These are phyloP conservation scores for Xylariales sp. DNA, from an alignment of 2,329 filamentous ascomycete species.

Conservation along the genomic window DNA sequence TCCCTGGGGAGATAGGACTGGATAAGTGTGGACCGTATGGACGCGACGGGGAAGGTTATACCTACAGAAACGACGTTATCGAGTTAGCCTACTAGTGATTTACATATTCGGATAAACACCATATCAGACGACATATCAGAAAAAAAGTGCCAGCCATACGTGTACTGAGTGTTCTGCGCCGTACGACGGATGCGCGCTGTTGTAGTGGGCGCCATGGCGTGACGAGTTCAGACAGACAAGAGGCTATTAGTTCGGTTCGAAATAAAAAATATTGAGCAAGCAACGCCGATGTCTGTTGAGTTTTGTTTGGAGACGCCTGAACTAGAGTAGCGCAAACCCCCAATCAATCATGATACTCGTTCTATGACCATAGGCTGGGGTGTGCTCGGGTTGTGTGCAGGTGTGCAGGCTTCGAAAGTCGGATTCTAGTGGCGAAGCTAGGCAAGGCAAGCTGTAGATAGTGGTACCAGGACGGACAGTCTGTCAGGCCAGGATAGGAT, in stretches of 20 bases:
- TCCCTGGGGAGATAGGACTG: constrained; percentile 70
- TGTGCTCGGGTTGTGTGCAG: too few species aligned
- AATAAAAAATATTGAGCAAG: too few species aligned
- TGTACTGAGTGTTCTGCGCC: constrained; percentile 53
- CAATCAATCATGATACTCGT: constrained; percentile 19
- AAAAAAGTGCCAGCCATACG: constrained; percentile 45
- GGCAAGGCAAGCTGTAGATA: too few species aligned
- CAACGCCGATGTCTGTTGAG: too few species aligned
- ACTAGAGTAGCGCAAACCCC: constrained; percentile 1
- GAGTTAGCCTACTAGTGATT: not conserved
- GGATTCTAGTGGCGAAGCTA: not conserved
- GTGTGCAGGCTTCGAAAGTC: not conserved
- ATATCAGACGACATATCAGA: not conserved
- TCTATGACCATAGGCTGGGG: not conserved
- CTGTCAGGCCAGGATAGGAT: too few species aligned
- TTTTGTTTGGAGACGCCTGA: too few species aligned
- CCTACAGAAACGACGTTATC: constrained; percentile 52
- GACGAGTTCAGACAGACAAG: constrained; percentile 5
- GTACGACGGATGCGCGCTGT: constrained; percentile 52
- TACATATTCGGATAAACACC: not conserved
- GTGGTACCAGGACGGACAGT: not conserved
- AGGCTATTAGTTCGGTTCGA: not conserved
- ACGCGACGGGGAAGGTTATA: constrained; percentile 70
- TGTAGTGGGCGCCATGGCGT: constrained; percentile 45
- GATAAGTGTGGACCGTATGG: constrained; percentile 70